Evolutionary conservation across 2,329 filamentous ascomycete genomes (phyloP).

Genomic region (Sporothrix dimorphospora): DNA sequence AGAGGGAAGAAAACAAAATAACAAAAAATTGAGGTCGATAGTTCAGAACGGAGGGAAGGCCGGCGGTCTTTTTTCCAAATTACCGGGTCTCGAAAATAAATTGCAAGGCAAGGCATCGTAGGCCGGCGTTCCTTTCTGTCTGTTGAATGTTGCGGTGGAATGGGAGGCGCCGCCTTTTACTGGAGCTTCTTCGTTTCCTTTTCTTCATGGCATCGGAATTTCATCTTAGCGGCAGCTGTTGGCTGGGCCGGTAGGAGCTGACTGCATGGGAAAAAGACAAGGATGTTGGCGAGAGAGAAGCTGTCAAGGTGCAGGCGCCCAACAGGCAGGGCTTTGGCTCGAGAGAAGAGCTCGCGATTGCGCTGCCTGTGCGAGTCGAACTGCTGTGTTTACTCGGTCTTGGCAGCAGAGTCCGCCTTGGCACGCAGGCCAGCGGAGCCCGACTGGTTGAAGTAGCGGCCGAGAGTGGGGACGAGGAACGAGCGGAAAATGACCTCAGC

Average conservation of each 20-base stretch:
- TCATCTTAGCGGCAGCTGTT: not conserved
- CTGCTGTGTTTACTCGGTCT: slow-evolving; percentile 57
- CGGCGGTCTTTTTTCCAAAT: not conserved
- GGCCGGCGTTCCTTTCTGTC: slow-evolving; percentile 4
- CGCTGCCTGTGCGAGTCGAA: slow-evolving; percentile 8
- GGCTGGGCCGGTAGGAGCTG: not conserved
- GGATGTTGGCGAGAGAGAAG: not conserved
- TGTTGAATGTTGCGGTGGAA: slow-evolving; percentile 11
- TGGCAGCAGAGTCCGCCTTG: slow-evolving; percentile 79
- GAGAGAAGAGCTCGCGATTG: not conserved
- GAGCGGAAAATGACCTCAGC: slow-evolving; percentile 97
- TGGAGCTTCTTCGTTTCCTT: not conserved
- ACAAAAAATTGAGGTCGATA: not conserved
- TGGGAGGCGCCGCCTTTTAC: not conserved
- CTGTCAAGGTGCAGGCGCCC: not conserved
- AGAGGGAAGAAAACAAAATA: slow-evolving; percentile 27
- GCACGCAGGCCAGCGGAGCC: slow-evolving; percentile 84
- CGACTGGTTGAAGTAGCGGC: slow-evolving; percentile 79
- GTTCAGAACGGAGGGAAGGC: not conserved
- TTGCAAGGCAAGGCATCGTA: not conserved
- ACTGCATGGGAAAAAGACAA: not conserved
- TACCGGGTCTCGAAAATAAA: not conserved
- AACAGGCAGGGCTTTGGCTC: slow-evolving; percentile 3
- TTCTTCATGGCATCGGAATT: slow-evolving; percentile 3
- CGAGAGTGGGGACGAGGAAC: slow-evolving; percentile 87